Percentiles rank a stretch among this genome's conserved stretches.
Evolutionary conservation across 2,329 filamentous ascomycete species (phyloP).

Genomic region (Colletotrichum costaricense): DNA sequence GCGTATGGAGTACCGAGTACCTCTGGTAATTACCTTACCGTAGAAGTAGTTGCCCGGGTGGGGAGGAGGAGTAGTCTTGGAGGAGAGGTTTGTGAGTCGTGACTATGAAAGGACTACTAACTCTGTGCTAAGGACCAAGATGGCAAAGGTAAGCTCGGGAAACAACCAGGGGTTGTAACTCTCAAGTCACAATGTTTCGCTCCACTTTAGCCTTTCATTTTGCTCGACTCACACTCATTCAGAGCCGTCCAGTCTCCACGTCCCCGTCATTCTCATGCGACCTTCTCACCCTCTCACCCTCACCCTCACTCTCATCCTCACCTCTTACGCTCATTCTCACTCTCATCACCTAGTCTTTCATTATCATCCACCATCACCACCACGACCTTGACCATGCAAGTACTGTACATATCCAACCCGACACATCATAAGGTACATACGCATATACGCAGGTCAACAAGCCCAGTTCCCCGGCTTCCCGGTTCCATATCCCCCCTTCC

Average conservation of each 20-base stretch:
- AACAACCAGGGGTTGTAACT: not conserved
- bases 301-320: not conserved
- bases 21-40: not conserved
- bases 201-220: not conserved
- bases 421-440: not conserved
- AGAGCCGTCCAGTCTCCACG: not conserved
- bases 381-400: not conserved
- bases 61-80: not conserved
- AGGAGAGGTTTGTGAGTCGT: not conserved
- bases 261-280: not conserved
- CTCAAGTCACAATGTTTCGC: not conserved
- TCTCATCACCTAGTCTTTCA: not conserved
- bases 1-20: not conserved
- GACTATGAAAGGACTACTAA: not conserved
- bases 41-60: not conserved
- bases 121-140: not conserved
- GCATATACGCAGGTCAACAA: not conserved
- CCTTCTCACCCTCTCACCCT: not conserved
- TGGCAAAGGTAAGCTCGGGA: not conserved
- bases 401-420: not conserved
- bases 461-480: conserved; percentile 30
- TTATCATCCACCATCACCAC: not conserved
- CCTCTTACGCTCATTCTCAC: not conserved
- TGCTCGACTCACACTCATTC: not conserved
- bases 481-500: conserved; percentile 27